A percentile compares a stretch with the other conserved stretches of the same genome.
These are phyloP conservation scores for Dryas drummondii DNA, from an alignment of 306 rosid genomes.

Conservation along the genomic window DNA sequence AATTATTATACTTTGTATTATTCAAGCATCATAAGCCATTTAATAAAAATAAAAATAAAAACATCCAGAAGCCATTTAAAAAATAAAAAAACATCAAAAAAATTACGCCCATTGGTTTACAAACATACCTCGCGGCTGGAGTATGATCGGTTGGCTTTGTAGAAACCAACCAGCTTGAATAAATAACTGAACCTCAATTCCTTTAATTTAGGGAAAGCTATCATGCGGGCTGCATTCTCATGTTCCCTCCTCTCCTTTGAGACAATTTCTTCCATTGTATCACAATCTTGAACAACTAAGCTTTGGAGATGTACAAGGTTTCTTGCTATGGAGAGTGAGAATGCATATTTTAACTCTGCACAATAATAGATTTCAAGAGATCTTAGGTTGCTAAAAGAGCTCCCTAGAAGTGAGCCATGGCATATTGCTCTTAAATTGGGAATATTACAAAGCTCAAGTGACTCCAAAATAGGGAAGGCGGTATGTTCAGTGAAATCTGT, in stretches of 20 bases:
- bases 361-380: accelerated
- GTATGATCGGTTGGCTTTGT: not conserved
- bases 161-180: not conserved
- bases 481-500: not conserved
- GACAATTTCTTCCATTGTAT: not conserved
- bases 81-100: too few species aligned
- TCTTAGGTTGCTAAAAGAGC: not conserved
- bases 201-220: not conserved
- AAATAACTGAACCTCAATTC: accelerated
- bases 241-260: not conserved
- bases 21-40: too few species aligned
- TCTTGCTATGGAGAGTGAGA: not conserved
- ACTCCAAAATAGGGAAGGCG: not conserved
- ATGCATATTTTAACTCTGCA: not conserved
- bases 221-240: not conserved
- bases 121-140: not conserved
- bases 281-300: not conserved
- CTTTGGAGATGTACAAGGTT: not conserved
- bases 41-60: too few species aligned
- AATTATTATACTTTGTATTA: too few species aligned
- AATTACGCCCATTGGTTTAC: too few species aligned
- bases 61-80: too few species aligned
- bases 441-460: accelerated
- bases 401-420: not conserved
- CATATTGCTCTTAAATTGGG: not conserved